A percentile compares a stretch with the other conserved stretches of the same genome.
phyloP scores from a whole-genome alignment of 225 moss, liverwort and hornwort species.

The Asterella californica region DNA sequence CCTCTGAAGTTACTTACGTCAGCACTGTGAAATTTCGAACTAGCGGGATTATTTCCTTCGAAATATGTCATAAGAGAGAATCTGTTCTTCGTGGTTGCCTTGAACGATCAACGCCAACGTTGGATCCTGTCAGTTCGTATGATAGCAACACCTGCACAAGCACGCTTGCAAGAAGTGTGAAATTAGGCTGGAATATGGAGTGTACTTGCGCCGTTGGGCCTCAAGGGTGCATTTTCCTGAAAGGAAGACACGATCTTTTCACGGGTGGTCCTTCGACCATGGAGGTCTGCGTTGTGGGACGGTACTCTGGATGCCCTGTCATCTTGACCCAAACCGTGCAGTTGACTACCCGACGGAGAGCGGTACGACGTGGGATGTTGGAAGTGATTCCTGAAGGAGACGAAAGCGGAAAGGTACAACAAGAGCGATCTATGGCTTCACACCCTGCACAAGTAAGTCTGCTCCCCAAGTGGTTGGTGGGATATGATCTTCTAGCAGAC shows the following conservation, averaged over 20 bases:
- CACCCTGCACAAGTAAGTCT: not conserved
- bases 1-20: constrained; percentile 58
- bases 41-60: constrained; percentile 53
- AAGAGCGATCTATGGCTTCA: not conserved
- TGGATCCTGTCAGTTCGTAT: not conserved
- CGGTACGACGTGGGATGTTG: constrained; percentile 37
- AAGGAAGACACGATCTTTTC: constrained; percentile 43
- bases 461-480: not conserved
- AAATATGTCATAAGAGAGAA: constrained; percentile 48
- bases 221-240: constrained; percentile 55
- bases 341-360: constrained; percentile 49
- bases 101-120: constrained; percentile 26
- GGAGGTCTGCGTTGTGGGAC: constrained; percentile 62
- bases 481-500: not conserved
- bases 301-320: constrained; percentile 44
- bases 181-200: constrained; percentile 49
- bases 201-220: constrained; percentile 54
- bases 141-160: constrained; percentile 3
- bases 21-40: constrained; percentile 63
- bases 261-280: constrained; percentile 43
- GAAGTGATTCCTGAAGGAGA: constrained; percentile 70
- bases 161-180: constrained; percentile 5
- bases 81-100: constrained; percentile 48
- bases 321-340: constrained; percentile 58
- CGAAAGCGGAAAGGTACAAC: constrained; percentile 42